Percentiles rank a stretch among this genome's conserved stretches.
These are phyloP conservation scores for Melaleuca alternifolia DNA, from an alignment of 345 rosid species.

Conservation along the genomic window DNA sequence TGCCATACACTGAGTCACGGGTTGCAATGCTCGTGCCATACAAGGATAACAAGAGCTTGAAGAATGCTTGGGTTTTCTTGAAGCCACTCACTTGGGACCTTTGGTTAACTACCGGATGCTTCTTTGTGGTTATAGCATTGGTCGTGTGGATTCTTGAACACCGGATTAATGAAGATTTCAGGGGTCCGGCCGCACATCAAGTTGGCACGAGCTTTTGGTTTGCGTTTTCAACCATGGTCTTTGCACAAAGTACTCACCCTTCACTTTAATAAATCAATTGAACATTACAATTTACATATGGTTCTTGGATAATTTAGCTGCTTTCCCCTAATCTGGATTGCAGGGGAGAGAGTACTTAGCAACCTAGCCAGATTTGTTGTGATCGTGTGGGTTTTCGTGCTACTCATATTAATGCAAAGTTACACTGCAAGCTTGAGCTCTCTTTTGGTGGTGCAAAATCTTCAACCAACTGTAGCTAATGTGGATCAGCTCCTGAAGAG, in stretches of 20 bases:
- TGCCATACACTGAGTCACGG: neutral
- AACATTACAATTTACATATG: neutral
- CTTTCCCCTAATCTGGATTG: neutral
- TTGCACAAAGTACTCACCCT: neutral
- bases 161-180: neutral
- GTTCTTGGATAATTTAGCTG: rapidly evolving
- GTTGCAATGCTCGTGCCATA: neutral
- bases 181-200: neutral
- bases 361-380: neutral
- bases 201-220: neutral
- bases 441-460: too few relatives aligned
- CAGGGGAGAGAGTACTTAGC: neutral
- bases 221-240: neutral
- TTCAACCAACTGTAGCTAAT: too few relatives aligned
- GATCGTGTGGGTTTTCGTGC: neutral
- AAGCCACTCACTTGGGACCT: neutral
- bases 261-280: neutral
- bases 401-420: neutral
- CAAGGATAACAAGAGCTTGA: neutral
- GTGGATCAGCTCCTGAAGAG: neutral
- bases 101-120: neutral
- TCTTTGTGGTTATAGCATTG: neutral
- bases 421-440: neutral
- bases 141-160: neutral
- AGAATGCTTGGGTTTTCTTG: neutral